Evolutionary conservation across 768 basidiomycete species (phyloP), one percentile per base, ranked within the genome.

Genomic region (Suillus subluteus): DNA sequence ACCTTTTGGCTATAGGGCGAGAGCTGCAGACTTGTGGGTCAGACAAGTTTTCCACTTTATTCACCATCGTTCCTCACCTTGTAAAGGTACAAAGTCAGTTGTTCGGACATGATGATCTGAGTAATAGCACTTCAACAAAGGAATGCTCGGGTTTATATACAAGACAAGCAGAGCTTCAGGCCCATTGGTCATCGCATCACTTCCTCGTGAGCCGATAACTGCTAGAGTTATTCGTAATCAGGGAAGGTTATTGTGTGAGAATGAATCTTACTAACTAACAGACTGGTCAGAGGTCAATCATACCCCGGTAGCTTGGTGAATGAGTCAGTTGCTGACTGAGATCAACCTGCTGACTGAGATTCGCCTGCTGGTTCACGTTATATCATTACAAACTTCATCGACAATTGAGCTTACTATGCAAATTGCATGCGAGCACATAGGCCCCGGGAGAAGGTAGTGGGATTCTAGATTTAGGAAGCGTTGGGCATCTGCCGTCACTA

Each of bases 1-100:
- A 86, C 87, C 67, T 86, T 77, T 32, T 87, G 84, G 15, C 84
- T 84, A 70, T 78, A 88, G 3, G 87, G 86, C 69, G 87, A 89
- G 23, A 81, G 71, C 87, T 88, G 11, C 58, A 26, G 26, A 7
- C 21, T 56, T 4, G 26, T 48, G 15, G 38, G 68, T 40, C 66
- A 65, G 13, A 30, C 1, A 8, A 61, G 26, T 62, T 32, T 35
- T 69, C 16, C 37, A 30, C n/a, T 13, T 58, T 58, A 65, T 4
- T 50, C 40, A n/a, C 13, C 11, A 18, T 16, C 50, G n/a, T 46
- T 21, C 62, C 70, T 21, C 64, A 84, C 85, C 77, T 82, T 82
- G 21, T 78, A 77, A 8, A 75, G 71, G 71, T 84, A 84, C 21
- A 79, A 73, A 15, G 83, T 84, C 50, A 83, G 72, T 67, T 77